Percentiles rank a stretch among this genome's conserved stretches.
Conservation (phyloP, 106 monocot species). For the Apostasia shenzhenica region DNA sequence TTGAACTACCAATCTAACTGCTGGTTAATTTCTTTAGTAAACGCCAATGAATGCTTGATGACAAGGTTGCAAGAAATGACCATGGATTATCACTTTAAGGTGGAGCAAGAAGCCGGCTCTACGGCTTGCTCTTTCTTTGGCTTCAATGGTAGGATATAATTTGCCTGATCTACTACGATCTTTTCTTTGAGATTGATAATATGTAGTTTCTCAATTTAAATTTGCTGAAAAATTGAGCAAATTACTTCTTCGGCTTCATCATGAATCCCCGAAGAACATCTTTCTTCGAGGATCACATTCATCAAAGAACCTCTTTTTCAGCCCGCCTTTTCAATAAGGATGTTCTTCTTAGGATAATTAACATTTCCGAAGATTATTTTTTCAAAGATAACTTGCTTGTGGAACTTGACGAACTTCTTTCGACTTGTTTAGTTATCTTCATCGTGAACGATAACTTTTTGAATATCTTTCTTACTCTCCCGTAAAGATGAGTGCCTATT, state of each 20-base stretch:
- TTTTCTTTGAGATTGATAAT: too few relatives aligned
- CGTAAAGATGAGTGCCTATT: too few relatives aligned
- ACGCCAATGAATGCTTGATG: slow-evolving; percentile 46
- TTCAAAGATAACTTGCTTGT: too few relatives aligned
- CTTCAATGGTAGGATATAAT: slow-evolving; percentile 32
- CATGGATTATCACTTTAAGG: slow-evolving; percentile 57
- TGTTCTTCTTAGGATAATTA: too few relatives aligned
- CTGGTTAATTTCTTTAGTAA: slow-evolving; percentile 10
- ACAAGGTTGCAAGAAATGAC: slow-evolving; percentile 52
- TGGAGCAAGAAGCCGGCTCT: slow-evolving; percentile 45
- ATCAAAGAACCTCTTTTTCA: too few relatives aligned
- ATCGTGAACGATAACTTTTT: background rate
- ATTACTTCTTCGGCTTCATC: background rate
- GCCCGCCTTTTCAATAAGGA: too few relatives aligned
- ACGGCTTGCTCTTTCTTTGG: slow-evolving; percentile 31
- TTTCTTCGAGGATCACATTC: too few relatives aligned
- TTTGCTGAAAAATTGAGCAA: background rate
- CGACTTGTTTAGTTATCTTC: too few relatives aligned
- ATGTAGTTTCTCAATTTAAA: background rate
- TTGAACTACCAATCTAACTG: background rate
- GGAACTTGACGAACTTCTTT: too few relatives aligned
- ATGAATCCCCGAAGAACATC: too few relatives aligned
- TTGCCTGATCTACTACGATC: background rate
- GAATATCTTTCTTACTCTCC: too few relatives aligned
- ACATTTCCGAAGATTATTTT: too few relatives aligned